Base-by-base conservation (phyloP, 2,329 filamentous ascomycete species). In the Trichoderma guizhouense region DNA sequence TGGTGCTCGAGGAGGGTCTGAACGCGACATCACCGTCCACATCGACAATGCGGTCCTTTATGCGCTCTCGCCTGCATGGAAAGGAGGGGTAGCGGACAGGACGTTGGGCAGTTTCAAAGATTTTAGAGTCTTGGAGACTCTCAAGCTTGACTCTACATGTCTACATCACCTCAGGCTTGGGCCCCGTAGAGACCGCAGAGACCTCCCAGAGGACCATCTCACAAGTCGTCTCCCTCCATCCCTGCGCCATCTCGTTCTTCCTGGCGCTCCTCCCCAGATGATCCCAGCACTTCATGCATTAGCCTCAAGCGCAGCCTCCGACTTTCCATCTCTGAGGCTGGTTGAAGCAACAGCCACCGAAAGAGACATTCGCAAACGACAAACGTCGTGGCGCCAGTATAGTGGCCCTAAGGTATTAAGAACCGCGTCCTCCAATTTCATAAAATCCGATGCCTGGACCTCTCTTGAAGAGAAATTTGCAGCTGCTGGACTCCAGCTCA, bases 131-230 rank as follows among this genome's bases (percentile, higher is more conserved):
- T 12, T 69, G 28, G 67, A 69, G n/a, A 69, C 67, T 39, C 57
- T 69, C 12, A 69, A 62, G 26, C 67, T 69, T n/a, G 67, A 69
- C 28, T 69, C 67, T 14, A 69, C 67, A 34, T 69, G 67, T 21
- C 3, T 69, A 15, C 62, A 62, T 24, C 57, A 69, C 57, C 6
- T 21, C 26, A 36, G n/a, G 1, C 0, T 26, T 26, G 36, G 26
- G 7, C n/a, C 39, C 57, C 3, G 3, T 14, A 51, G 28, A 21
- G 9, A 3, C 43, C 21, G 39, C 57, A 21, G 7, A 34, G 28
- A 28, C 26, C 28, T 62, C 28, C 57, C 57, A n/a, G 18, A 3
- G 21, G 39, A 69, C 15, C 67, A 69, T 53, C 67, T 69, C 21
- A 69, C 26, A 18, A 43, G 24, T n/a, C 57, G 67, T 12, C 39